These are phyloP conservation scores for Glomus cerebriforme DNA, from an alignment of 192 early-diverging fungal genomes.

Conservation along the genomic window DNA sequence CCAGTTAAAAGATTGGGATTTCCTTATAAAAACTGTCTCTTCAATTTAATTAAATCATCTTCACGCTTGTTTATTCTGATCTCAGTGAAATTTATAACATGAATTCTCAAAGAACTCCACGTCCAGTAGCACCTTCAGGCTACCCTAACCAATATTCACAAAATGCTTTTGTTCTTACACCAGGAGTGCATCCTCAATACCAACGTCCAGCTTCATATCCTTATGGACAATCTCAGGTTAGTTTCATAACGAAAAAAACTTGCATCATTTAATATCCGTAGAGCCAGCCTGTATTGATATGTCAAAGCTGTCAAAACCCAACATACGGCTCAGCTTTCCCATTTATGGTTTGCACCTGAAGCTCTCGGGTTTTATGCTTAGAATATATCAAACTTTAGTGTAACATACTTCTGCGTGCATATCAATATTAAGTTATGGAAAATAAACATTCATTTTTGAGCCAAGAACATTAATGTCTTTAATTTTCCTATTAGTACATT, in stretches of 20 bases:
- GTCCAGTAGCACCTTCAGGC: neutral
- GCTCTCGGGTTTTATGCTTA: neutral
- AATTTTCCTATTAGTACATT: neutral
- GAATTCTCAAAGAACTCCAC: neutral
- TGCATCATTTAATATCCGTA: neutral
- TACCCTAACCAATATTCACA: neutral
- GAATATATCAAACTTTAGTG: neutral
- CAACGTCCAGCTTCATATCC: neutral
- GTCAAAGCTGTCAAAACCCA: neutral
- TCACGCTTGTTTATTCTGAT: neutral
- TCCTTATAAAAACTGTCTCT: too few species aligned
- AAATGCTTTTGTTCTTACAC: neutral
- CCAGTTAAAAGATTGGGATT: too few species aligned
- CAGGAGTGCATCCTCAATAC: neutral
- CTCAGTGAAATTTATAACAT: neutral
- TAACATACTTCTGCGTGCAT: slow-evolving; percentile 16
- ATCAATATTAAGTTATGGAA: neutral
- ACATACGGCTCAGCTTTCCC: neutral
- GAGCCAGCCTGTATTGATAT: neutral
- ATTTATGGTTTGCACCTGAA: slow-evolving; percentile 9
- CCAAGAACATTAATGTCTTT: neutral
- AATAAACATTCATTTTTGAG: neutral
- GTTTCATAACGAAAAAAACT: neutral
- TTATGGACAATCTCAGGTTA: neutral
- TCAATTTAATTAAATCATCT: neutral